Evolutionary conservation across 2,329 filamentous ascomycete genomes (phyloP).

Genomic region (Gaeumannomyces tritici): DNA sequence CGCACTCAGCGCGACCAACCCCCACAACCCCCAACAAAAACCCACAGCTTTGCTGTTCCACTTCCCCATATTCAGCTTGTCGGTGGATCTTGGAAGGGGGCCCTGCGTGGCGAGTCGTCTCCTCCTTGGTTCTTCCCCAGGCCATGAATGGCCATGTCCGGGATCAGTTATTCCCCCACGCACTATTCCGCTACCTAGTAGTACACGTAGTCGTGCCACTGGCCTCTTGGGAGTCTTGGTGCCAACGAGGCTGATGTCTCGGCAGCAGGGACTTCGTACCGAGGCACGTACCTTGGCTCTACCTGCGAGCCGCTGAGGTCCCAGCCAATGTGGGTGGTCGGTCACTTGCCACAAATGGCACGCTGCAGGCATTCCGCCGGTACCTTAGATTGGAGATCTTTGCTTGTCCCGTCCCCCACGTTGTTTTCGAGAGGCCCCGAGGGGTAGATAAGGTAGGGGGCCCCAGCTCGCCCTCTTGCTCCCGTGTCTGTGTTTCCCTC

Average conservation of each 20-base stretch:
- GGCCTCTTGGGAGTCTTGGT: background rate
- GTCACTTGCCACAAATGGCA: background rate
- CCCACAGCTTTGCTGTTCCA: background rate
- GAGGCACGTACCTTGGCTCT: background rate
- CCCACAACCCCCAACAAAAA: background rate
- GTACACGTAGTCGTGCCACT: too few species aligned
- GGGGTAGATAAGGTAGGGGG: background rate
- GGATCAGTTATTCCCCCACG: background rate
- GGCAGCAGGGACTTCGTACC: background rate
- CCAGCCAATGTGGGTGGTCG: too few species aligned
- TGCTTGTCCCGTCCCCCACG: background rate
- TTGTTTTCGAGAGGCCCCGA: background rate
- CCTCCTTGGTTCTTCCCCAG: background rate
- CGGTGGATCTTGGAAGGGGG: background rate
- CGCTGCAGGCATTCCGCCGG: background rate
- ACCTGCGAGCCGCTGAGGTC: too few species aligned
- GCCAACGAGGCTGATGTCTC: background rate
- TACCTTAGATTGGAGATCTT: background rate
- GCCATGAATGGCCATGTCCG: background rate
- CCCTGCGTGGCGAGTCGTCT: background rate
- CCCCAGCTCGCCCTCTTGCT: background rate
- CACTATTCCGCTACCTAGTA: too few species aligned
- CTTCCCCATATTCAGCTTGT: background rate
- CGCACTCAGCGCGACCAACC: background rate
- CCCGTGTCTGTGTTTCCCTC: background rate